Conservation (phyloP, 2,329 filamentous ascomycete species). For the Epichloe sibirici region DNA sequence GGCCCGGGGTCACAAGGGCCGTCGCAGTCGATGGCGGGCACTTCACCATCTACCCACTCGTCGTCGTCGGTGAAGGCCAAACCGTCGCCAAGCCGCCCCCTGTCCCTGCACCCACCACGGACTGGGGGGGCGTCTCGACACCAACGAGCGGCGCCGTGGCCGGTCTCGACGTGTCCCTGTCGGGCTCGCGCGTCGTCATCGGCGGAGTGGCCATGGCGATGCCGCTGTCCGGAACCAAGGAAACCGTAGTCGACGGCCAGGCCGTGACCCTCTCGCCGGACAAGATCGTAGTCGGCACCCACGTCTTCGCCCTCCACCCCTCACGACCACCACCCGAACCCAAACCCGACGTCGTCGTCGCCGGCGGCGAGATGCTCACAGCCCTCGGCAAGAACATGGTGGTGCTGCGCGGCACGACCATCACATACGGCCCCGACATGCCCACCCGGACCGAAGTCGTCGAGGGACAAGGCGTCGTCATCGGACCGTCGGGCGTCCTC, state of each 20-base stretch:
- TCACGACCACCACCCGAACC: conserved; percentile 21
- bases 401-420: conserved; percentile 29
- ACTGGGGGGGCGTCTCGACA: conserved; percentile 16
- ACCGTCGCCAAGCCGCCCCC: conserved; percentile 30
- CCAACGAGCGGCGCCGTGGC: conserved; percentile 27
- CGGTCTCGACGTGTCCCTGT: conserved; percentile 28
- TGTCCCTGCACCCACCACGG: conserved; percentile 10
- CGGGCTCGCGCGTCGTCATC: conserved; percentile 28
- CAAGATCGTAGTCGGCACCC: conserved; percentile 22
- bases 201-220: conserved; percentile 32
- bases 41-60: conserved; percentile 37
- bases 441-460: conserved; percentile 27
- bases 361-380: conserved; percentile 36
- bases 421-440: conserved; percentile 30
- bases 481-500: conserved; percentile 33
- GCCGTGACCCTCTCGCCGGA: conserved; percentile 23
- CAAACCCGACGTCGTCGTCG: conserved; percentile 28
- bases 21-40: conserved; percentile 29
- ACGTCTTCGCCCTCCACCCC: conserved; percentile 25
- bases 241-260: conserved; percentile 20
- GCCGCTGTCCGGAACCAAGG: conserved; percentile 21
- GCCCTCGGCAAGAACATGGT: conserved; percentile 28
- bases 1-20: conserved; percentile 25
- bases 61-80: conserved; percentile 31
- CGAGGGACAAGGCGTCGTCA: conserved; percentile 37